Percentiles rank a stretch among this genome's conserved stretches.
These are phyloP conservation scores for Capillidium rhysosporum DNA, from an alignment of 371 early-diverging fungal genomes.

Conservation along the genomic window DNA sequence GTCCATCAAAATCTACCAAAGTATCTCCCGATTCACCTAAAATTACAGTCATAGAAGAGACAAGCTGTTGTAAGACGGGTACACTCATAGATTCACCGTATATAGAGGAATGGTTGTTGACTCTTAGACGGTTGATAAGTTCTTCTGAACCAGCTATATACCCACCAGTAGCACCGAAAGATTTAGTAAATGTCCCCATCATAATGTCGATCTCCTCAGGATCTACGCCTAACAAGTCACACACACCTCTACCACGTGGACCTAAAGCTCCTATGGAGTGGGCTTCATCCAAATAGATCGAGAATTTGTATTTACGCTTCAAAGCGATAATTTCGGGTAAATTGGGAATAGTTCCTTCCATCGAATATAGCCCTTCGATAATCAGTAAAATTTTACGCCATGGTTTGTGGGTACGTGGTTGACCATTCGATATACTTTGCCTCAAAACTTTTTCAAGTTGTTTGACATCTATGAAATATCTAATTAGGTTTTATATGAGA, in stretches of 20 bases:
- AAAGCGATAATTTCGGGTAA: slow-evolving; percentile 80
- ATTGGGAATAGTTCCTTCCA: slow-evolving; percentile 95
- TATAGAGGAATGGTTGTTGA: slow-evolving; percentile 55
- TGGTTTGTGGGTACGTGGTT: slow-evolving; percentile 94
- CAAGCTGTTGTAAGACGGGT: slow-evolving; percentile 85
- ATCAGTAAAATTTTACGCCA: slow-evolving; percentile 98
- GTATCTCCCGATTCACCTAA: slow-evolving; percentile 68
- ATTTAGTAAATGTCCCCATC: slow-evolving; percentile 99
- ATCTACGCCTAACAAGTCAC: slow-evolving; percentile 87
- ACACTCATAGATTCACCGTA: slow-evolving; percentile 92
- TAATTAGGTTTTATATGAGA: slow-evolving; percentile 12
- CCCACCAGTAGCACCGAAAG: slow-evolving; percentile 98
- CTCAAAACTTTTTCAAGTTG: slow-evolving; percentile 77
- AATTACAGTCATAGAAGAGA: slow-evolving; percentile 72
- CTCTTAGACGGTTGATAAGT: slow-evolving; percentile 69
- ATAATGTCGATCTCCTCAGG: slow-evolving; percentile 86
- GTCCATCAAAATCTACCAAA: slow-evolving; percentile 30
- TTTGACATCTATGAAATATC: slow-evolving; percentile 15
- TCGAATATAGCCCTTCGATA: slow-evolving; percentile 97
- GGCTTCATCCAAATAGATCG: slow-evolving; percentile 98
- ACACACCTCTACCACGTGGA: slow-evolving; percentile 87
- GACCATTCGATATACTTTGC: slow-evolving; percentile 92
- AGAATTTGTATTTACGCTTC: slow-evolving; percentile 92
- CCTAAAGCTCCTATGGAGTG: slow-evolving; percentile 98
- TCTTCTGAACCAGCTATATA: slow-evolving; percentile 75